Evolutionary conservation across 345 rosid genomes (phyloP), one percentile per base, ranked within the genome.

Genomic region (Sonneratia caseolaris): DNA sequence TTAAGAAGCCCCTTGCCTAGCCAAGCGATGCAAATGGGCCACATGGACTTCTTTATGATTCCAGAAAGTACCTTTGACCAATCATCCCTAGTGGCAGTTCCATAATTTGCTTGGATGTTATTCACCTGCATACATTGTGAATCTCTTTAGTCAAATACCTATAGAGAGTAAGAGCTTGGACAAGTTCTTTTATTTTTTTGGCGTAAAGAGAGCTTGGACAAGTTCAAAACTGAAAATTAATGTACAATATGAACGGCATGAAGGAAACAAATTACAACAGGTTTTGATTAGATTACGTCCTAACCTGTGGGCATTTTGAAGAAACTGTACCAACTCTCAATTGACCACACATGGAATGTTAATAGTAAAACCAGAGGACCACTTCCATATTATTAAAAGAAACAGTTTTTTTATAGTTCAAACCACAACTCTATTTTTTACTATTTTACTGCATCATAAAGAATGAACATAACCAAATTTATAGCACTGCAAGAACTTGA

Each of bases 1-100:
- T 75, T 75, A 71, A 65, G 66, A 72, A 87, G 84, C 69, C 89
- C 95, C 62, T 68, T 82, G 70, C 81, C 76, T 69, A 90, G 81
- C 98, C 98, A 94, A 81, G 84, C 72, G 72, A 73, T 75, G 79
- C 88, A 90, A 65, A 83, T 72, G 14, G 82, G 85, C 73, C 82
- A 75, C 84, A 73, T 85, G 75, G 91, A 85, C 67, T 82, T 77
- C 66, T 72, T 76, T 74, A 94, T 80, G 69, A 84, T 80, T 61
- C 80, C 64, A 59, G 84, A 71, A 77, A 86, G 87, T 65, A 64
- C 69, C 64, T 64, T 51, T 80, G 76, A 18, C 95, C 91, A 91
- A 36, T 81, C 87, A 74, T 85, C 91, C 76, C 73, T 49, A 51
- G 48, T 72, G 64, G 66, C 70, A 35, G 78, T 72, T 35, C 72